phyloP scores from a whole-genome alignment of 148 eudicot genomes.

The Chenopodium quinoa region DNA sequence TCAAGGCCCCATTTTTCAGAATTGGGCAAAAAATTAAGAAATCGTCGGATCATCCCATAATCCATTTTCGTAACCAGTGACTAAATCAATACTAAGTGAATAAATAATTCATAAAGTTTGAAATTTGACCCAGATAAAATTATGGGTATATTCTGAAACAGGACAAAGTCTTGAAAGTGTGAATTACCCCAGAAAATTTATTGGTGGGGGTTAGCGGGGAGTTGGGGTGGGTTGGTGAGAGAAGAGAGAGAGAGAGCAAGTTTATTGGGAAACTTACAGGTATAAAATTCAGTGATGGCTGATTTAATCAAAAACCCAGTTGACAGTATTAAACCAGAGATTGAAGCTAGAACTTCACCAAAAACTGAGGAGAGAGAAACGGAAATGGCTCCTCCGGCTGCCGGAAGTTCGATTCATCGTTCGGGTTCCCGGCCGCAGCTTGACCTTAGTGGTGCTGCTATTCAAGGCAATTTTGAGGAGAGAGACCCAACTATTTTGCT shows the following conservation, averaged over 20 bases:
- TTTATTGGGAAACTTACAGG: neutral
- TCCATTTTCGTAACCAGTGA: too few species aligned
- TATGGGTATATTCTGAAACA: neutral
- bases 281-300: neutral
- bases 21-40: too few species aligned
- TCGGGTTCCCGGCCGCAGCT: slow-evolving; percentile 83
- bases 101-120: too few species aligned
- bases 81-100: too few species aligned
- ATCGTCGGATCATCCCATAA: too few species aligned
- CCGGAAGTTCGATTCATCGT: slow-evolving; percentile 69
- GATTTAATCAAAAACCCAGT: slow-evolving; percentile 27
- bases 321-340: slow-evolving; percentile 36
- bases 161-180: slow-evolving; percentile 8
- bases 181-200: slow-evolving; percentile 24
- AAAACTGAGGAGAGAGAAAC: slow-evolving; percentile 33
- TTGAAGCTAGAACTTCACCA: slow-evolving; percentile 9
- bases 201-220: slow-evolving; percentile 25
- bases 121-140: neutral
- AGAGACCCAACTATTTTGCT: slow-evolving; percentile 82
- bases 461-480: slow-evolving; percentile 92
- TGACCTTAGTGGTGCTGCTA: slow-evolving; percentile 88
- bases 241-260: slow-evolving; percentile 11
- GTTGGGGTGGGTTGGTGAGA: slow-evolving; percentile 23
- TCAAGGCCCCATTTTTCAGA: too few species aligned
- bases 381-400: slow-evolving; percentile 39